A percentile compares a stretch with the other conserved stretches of the same genome.
phyloP scores from a whole-genome alignment of 257 asterid genomes.

The Penstemon barbatus region DNA sequence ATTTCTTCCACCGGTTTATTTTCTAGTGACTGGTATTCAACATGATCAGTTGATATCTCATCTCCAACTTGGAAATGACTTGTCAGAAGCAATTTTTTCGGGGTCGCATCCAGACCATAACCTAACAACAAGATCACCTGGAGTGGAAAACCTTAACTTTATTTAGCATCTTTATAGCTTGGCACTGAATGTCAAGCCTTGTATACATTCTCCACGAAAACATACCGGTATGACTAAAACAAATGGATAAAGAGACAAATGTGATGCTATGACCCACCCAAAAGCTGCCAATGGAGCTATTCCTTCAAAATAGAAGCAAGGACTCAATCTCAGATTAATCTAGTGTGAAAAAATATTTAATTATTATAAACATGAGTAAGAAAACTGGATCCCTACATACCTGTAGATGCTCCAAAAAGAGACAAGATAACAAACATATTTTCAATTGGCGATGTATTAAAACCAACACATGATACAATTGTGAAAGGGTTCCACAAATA shows the following conservation, averaged over 20 bases:
- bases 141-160: slow-evolving; percentile 21
- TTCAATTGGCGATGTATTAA: slow-evolving; percentile 82
- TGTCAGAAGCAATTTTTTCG: slow-evolving; percentile 60
- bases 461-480: slow-evolving; percentile 79
- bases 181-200: slow-evolving; percentile 6
- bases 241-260: slow-evolving; percentile 86
- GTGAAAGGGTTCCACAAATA: slow-evolving; percentile 97
- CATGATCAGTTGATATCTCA: slow-evolving; percentile 36
- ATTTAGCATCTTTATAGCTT: slow-evolving; percentile 13
- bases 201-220: slow-evolving; percentile 26
- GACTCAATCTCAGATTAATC: slow-evolving; percentile 25
- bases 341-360: neutral
- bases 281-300: slow-evolving; percentile 81
- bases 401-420: slow-evolving; percentile 86
- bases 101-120: slow-evolving; percentile 85
- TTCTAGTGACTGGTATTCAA: slow-evolving; percentile 30
- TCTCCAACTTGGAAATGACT: slow-evolving; percentile 40
- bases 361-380: slow-evolving; percentile 8
- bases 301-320: slow-evolving; percentile 50
- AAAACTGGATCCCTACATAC: slow-evolving; percentile 42
- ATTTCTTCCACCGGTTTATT: slow-evolving; percentile 34
- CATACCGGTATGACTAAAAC: slow-evolving; percentile 80
- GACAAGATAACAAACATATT: slow-evolving; percentile 70
- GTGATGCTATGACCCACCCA: slow-evolving; percentile 94
- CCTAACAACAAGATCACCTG: slow-evolving; percentile 80